These are phyloP conservation scores for Smittium culicis DNA, from an alignment of 371 early-diverging fungal species.

Conservation along the genomic window DNA sequence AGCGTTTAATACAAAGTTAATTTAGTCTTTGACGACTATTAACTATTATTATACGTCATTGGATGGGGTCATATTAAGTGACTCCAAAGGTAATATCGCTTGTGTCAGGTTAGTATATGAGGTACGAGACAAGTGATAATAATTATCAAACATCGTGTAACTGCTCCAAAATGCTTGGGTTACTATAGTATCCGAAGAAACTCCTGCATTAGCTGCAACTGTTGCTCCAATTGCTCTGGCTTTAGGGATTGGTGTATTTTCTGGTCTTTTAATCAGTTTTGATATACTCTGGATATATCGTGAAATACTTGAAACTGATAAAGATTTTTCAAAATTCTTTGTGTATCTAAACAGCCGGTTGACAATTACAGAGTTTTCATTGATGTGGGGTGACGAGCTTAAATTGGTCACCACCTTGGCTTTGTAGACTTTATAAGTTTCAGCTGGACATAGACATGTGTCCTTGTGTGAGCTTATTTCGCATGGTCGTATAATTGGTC, in stretches of 20 bases:
- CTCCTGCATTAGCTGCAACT: constrained; percentile 12
- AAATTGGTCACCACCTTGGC: constrained; percentile 11
- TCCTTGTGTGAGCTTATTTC: not conserved
- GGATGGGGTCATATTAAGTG: not conserved
- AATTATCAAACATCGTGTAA: constrained; percentile 12
- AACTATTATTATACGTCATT: too few species aligned
- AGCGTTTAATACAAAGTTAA: too few species aligned
- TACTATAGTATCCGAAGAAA: constrained; percentile 16
- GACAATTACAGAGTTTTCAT: not conserved
- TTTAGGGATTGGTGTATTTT: constrained; percentile 13
- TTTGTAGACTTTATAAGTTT: constrained; percentile 11
- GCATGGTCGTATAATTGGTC: constrained; percentile 5
- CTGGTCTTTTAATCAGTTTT: not conserved
- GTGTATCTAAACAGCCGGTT: not conserved
- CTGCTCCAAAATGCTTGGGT: constrained; percentile 18
- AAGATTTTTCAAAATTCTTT: not conserved
- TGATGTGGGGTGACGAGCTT: not conserved
- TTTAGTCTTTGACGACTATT: too few species aligned
- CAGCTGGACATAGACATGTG: constrained; percentile 12
- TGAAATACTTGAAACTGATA: not conserved
- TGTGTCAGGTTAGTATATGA: not conserved
- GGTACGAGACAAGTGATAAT: constrained; percentile 7
- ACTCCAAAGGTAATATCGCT: not conserved
- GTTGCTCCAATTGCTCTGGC: constrained; percentile 19
- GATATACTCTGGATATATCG: not conserved